Percentiles rank a stretch among this genome's conserved stretches.
Conservation (phyloP, 345 rosid genomes). For the Pelargonium nanum region DNA sequence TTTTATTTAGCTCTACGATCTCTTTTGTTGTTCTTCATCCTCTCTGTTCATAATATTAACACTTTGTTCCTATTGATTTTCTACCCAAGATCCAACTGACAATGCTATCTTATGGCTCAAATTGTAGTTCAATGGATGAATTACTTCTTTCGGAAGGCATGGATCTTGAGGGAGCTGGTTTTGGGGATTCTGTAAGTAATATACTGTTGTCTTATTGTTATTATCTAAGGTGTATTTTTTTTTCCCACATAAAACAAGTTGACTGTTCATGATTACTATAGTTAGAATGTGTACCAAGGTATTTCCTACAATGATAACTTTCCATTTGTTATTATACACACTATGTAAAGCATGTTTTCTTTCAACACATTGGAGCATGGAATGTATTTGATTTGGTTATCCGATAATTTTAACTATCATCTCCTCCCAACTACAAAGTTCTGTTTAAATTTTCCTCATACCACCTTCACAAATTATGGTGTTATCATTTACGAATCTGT, state of each 20-base stretch:
- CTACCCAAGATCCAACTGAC: conserved; percentile 10
- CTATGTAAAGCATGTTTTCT: background rate
- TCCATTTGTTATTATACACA: no score
- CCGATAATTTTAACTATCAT: background rate
- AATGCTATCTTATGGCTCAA: conserved; percentile 7
- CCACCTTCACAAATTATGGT: background rate
- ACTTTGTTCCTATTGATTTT: background rate
- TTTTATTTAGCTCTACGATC: no score
- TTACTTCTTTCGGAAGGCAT: conserved; percentile 31
- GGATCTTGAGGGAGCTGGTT: conserved; percentile 34
- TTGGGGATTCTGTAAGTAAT: conserved; percentile 30
- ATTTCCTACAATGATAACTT: no score
- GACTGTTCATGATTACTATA: background rate
- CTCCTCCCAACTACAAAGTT: no score
- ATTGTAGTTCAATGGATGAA: conserved; percentile 56
- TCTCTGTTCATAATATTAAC: background rate
- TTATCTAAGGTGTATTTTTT: background rate
- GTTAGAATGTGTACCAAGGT: no score
- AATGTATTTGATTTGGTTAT: background rate
- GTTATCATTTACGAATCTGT: background rate
- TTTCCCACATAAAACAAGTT: background rate
- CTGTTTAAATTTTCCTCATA: background rate
- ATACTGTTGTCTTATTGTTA: conserved; percentile 1
- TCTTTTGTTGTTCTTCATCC: background rate
- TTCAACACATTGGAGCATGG: background rate